Evolutionary conservation across 148 eudicot genomes (phyloP).

Genomic region (Chenopodium berlandieri): DNA sequence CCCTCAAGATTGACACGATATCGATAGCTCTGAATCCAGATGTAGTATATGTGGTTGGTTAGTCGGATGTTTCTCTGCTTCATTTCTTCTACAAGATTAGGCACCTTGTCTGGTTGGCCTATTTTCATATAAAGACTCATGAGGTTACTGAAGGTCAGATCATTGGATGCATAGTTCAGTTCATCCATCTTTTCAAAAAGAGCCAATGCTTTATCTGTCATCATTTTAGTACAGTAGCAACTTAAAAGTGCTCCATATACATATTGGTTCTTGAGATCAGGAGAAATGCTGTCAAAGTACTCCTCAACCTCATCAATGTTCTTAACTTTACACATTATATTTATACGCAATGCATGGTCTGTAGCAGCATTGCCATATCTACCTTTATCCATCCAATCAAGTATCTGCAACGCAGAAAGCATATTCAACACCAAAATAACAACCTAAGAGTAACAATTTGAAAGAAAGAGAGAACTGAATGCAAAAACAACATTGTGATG

Average conservation of each 20-base stretch:
- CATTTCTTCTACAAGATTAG: constrained; percentile 56
- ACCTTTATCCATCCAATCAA: constrained; percentile 75
- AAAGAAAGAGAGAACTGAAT: background rate
- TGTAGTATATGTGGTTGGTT: constrained; percentile 18
- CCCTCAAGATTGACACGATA: constrained; percentile 50
- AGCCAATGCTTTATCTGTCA: constrained; percentile 54
- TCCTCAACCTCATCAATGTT: constrained; percentile 63
- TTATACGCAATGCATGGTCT: constrained; percentile 37
- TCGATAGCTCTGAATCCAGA: constrained; percentile 52
- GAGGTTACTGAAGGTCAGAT: constrained; percentile 45
- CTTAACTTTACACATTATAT: constrained; percentile 43
- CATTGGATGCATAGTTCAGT: constrained; percentile 26
- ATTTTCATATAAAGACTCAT: constrained; percentile 53
- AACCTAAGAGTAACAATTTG: background rate
- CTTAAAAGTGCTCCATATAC: constrained; percentile 62
- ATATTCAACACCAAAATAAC: background rate
- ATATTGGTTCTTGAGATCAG: constrained; percentile 31
- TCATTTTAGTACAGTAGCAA: constrained; percentile 56
- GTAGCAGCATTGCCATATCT: constrained; percentile 31
- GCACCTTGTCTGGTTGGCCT: constrained; percentile 65
- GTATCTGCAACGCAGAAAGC: constrained; percentile 36
- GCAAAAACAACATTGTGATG: background rate
- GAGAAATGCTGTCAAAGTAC: constrained; percentile 51
- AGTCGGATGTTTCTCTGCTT: constrained; percentile 45
- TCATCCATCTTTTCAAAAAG: constrained; percentile 59